Conservation (phyloP, 805 yeast genomes). For the Candida easanensis region DNA sequence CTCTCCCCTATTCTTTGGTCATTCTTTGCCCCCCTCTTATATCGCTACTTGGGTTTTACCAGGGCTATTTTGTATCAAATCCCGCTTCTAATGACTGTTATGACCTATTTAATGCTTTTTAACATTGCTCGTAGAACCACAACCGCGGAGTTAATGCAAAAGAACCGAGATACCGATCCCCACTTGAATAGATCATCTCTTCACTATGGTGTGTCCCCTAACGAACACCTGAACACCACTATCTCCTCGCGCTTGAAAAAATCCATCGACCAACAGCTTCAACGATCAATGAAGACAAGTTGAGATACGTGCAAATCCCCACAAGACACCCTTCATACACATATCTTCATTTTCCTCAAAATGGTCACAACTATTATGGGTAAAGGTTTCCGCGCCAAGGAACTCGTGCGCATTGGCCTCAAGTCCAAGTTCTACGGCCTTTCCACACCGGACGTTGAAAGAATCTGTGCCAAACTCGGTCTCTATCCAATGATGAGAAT, state of each 20-base stretch:
- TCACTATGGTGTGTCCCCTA: neutral
- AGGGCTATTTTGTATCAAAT: neutral
- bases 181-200: neutral
- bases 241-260: neutral
- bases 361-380: slow-evolving; percentile 30
- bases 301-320: too few species aligned
- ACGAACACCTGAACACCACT: slow-evolving; percentile 3
- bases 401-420: slow-evolving; percentile 51
- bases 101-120: neutral
- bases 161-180: neutral
- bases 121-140: too few species aligned
- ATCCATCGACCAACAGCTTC: neutral
- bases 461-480: slow-evolving; percentile 83
- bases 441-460: slow-evolving; percentile 69
- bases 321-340: too few species aligned
- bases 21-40: too few species aligned
- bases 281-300: neutral
- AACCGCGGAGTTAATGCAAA: too few species aligned
- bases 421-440: slow-evolving; percentile 83
- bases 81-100: slow-evolving; percentile 1
- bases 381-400: slow-evolving; percentile 29
- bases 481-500: slow-evolving; percentile 92
- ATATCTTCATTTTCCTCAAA: neutral
- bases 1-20: neutral
- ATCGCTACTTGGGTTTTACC: too few species aligned